Base-by-base conservation (phyloP, 1,284 basidiomycete genomes). In the Ganoderma boninense region DNA sequence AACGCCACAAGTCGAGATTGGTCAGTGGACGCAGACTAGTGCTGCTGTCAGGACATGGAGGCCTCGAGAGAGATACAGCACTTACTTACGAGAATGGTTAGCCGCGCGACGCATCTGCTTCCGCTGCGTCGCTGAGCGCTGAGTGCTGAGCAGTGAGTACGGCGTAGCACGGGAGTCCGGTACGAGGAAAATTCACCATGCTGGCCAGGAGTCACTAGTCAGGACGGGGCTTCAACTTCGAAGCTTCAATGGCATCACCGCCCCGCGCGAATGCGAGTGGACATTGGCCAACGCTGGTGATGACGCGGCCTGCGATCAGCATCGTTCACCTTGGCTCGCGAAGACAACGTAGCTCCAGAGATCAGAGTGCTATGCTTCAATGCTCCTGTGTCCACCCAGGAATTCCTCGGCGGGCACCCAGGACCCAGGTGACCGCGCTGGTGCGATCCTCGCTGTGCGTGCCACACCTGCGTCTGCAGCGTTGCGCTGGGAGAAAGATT, bases 271-370 rank as follows among this genome's bases (percentile, higher is more conserved):
- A 38, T 1, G 38, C 38, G 38, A 38, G 38, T 38, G 6, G 38
- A 10, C 38, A 38, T 38, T 38, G 38, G 46, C 20, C 3, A 23
- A 23, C n/a, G 20, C 46, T 6, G 38, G 38, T 18, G 54, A 57
- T 57, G 29, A 57, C 54, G 54, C 54, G 54, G 54, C 54, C 54
- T 57, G 54, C 32, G 49, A 57, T 35, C 54, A 29, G 29, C 29
- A 32, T 32, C 29, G 29, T 57, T 18, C 54, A 57, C 32, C 14
- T 57, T 56, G 13, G 52, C 52, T 29, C 52, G 14, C 13, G 29
- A 26, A 56, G 4, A 16, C 20, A 20, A 32, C 29, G 29, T 32
- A 32, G 29, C 29, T 32, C 29, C 44, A 46, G 44, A 46, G 44
- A 20, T 46, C 44, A 46, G 29, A 32, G 29, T 32, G 29, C 29